Base-by-base conservation (phyloP, 306 rosid genomes). In the Rubus parviflorus region DNA sequence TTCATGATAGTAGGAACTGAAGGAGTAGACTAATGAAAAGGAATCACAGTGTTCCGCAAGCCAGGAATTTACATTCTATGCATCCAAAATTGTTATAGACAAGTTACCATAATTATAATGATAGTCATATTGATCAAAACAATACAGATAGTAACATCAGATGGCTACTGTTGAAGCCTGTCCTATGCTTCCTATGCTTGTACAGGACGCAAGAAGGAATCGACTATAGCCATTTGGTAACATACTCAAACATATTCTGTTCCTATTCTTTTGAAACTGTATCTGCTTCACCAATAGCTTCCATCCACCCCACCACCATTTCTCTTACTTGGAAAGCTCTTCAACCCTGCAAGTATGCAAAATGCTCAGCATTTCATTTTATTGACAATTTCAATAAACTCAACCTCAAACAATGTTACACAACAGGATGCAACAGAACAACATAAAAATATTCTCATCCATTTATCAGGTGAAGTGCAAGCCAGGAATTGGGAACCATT, bases 401-500 rank as follows among this genome's bases (percentile, higher is more conserved):
- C 42, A 62, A 35, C 43, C 42, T 35, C 30, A 35, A 62, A 12
- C 9, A 62, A 61, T 30, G 19, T 25, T 30, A 14, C 37, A 62
- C 41, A 4, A 62, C 2, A 35, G 2, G 45, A 62, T 37, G 30
- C 41, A 4, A 62, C 2, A 35, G 0, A 12, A 62, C 42, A 47
- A 14, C 12, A 13, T 12, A 5, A 7, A 23, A 48, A 19, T 37
- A 48, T 69, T 69, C 5, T 51, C 60, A 48, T 25, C 60, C 60
- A 70, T 22, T 45, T 46, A 68, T 6, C 25, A 70, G 75, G 46
- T 47, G 42, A 38, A 25, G 12, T 43, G 23, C 70, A 65, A 38
- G 70, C 70, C 70, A 65, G 25, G 47, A 37, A 65, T 43, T 53
- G n/a, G 72, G 72, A 67, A 42, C 23, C 19, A 41, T 20, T 3